Base-by-base conservation (phyloP, 2,329 filamentous ascomycete genomes). In the Colletotrichum sp. region DNA sequence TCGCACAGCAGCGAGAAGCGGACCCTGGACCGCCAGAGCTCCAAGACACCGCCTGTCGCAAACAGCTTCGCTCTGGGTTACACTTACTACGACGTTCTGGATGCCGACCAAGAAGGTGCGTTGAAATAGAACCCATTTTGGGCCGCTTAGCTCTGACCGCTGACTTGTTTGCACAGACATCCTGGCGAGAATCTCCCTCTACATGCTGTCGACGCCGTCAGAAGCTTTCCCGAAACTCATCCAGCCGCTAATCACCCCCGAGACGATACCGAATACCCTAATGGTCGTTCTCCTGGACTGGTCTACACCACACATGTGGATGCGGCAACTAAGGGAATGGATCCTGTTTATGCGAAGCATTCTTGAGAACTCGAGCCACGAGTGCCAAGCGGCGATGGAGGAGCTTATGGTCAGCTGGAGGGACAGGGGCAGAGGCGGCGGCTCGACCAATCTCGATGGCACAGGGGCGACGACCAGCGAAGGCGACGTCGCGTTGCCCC, bases 251-350 rank as follows among this genome's bases (percentile, higher is more conserved):
- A 90, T 98, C 76, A 98, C 94, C 22, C 93, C 95, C 58, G 91
- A 95, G 84, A 93, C 95, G 8, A 94, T 98, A 82, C 93, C 95
- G 34, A 94, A 98, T 83, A 98, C 95, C 62, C 90, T 98, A 76
- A 91, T 98, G 77, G 94, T 98, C 77, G 93, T 99, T 80, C 88
- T 99, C n/a, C 89, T 99, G 58, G 96, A 98, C 87, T 99, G 97
- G 97, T 94, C 94, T 74, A 93, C 97, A 82, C 97, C 97, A 16
- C 98, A 97, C 93, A 89, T 93, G 77, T 99, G 97, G 95, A 90
- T 98, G 82, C 92, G 95, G 75, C 94, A 98, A 84, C 88, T 99
- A 73, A 91, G 95, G 81, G 94, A 94, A 82, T 99, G 97, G 97
- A 93, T 98, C 76, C 90, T 95, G 61, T 90, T 98, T 32, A 87